Conservation (phyloP, 495 filamentous ascomycete species). For the Annulohypoxylon stygium region DNA sequence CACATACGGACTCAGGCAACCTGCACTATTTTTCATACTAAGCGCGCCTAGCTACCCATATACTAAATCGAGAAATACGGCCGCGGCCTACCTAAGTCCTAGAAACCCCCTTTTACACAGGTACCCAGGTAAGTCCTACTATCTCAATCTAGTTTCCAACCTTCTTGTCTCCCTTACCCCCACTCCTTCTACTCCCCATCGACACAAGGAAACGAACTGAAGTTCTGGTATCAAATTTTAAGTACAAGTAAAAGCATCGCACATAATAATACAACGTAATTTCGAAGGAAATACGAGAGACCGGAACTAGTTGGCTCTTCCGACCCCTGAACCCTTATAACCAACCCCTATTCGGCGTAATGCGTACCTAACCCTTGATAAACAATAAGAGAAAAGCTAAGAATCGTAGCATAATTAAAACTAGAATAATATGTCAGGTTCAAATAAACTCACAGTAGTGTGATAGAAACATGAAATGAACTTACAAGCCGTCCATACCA, state of each 20-base stretch:
- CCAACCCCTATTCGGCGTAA: conserved; percentile 6
- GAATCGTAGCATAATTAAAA: conserved; percentile 6
- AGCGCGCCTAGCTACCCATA: neutral
- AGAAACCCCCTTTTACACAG: neutral
- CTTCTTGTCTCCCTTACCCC: neutral
- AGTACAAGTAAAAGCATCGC: conserved; percentile 9
- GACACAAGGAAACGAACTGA: conserved; percentile 21
- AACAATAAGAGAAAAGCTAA: conserved; percentile 2
- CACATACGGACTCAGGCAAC: conserved; percentile 11
- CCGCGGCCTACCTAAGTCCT: conserved; percentile 1
- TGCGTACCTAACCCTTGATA: neutral
- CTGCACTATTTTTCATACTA: conserved; percentile 1
- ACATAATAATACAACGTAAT: conserved; percentile 11
- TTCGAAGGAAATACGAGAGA: conserved; percentile 15
- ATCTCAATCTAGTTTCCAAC: neutral
- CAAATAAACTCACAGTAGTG: neutral
- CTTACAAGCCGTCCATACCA: conserved; percentile 19
- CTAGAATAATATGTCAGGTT: conserved; percentile 13
- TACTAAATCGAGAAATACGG: neutral
- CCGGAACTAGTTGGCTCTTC: conserved; percentile 4
- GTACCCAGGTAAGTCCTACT: neutral
- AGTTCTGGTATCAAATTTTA: conserved; percentile 38
- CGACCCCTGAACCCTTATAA: conserved; percentile 5
- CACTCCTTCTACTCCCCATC: neutral
- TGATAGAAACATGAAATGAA: neutral